Percentiles rank a stretch among this genome's conserved stretches.
Conservation (phyloP, 2,329 filamentous ascomycete species). For the Botrytis squamosa region DNA sequence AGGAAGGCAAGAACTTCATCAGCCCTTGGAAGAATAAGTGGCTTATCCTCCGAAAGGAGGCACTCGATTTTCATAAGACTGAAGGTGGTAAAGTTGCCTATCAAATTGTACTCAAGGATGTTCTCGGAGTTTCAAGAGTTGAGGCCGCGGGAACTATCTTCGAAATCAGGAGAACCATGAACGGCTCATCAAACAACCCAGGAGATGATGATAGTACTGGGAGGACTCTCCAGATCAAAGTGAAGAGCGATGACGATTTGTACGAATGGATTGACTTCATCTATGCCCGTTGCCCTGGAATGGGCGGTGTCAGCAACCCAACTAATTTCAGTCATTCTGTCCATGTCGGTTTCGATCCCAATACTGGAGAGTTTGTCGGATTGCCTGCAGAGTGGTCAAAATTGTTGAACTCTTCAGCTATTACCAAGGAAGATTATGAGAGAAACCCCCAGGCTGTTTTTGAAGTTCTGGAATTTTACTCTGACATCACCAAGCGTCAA, state of each 20-base stretch:
- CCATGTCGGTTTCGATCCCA: constrained; percentile 94
- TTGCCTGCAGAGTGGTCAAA: constrained; percentile 97
- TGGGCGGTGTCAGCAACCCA: constrained; percentile 97
- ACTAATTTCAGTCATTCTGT: constrained; percentile 98
- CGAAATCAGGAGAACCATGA: constrained; percentile 79
- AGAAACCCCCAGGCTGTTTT: constrained; percentile 87
- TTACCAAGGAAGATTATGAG: constrained; percentile 98
- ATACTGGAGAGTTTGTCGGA: constrained; percentile 92
- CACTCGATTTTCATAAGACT: constrained; percentile 91
- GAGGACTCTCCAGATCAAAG: constrained; percentile 84
- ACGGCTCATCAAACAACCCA: constrained; percentile 67
- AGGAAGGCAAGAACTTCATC: constrained; percentile 86
- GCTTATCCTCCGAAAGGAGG: constrained; percentile 86
- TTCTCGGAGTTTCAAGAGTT: constrained; percentile 85
- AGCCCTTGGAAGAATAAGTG: constrained; percentile 88
- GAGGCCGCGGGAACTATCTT: constrained; percentile 91
- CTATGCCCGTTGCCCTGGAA: constrained; percentile 92
- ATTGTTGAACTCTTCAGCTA: constrained; percentile 89
- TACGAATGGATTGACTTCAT: constrained; percentile 99
- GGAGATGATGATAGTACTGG: constrained; percentile 72
- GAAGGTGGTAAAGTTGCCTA: constrained; percentile 86
- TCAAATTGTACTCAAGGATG: constrained; percentile 80
- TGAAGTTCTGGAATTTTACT: constrained; percentile 82
- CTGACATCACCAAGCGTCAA: constrained; percentile 73
- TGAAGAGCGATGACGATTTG: constrained; percentile 93